Percentiles rank a stretch among this genome's conserved stretches.
phyloP scores from a whole-genome alignment of 192 early-diverging fungal genomes.

The Coemansia sp. region DNA sequence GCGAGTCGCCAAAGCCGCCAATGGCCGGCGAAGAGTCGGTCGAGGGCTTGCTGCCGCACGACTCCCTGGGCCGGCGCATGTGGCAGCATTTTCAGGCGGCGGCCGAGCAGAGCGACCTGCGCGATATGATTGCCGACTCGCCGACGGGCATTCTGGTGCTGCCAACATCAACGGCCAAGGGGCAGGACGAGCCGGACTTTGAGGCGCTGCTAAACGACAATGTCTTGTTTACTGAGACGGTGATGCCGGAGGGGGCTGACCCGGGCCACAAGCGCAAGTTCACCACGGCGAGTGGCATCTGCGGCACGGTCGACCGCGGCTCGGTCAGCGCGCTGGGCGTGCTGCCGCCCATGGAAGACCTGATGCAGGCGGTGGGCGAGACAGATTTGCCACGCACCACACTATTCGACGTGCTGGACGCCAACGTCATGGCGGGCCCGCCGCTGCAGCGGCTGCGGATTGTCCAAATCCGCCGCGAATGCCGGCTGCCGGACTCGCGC shows the following conservation, averaged over 20 bases:
- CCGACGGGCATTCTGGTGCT: conserved; percentile 20
- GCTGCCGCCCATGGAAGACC: conserved; percentile 45
- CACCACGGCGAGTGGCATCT: conserved; percentile 40
- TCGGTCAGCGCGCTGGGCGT: conserved; percentile 34
- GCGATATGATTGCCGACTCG: conserved; percentile 36
- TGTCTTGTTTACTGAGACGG: conserved; percentile 27
- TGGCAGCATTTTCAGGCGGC: conserved; percentile 39
- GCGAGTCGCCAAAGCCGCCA: neutral
- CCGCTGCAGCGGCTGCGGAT: conserved; percentile 26
- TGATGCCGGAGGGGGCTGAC: too few relatives aligned
- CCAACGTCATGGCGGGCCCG: neutral
- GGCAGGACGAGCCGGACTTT: conserved; percentile 11
- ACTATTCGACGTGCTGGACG: conserved; percentile 39
- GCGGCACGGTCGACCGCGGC: conserved; percentile 24
- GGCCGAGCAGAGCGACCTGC: conserved; percentile 23
- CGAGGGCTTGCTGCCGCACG: conserved; percentile 13
- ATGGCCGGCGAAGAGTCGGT: neutral
- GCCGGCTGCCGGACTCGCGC: conserved; percentile 19
- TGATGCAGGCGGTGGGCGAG: conserved; percentile 25
- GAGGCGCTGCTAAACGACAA: conserved; percentile 38
- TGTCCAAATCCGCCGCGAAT: neutral
- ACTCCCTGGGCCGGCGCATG: conserved; percentile 33
- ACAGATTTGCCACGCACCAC: conserved; percentile 36
- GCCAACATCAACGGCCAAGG: conserved; percentile 5
- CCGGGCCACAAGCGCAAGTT: conserved; percentile 17